phyloP scores from a whole-genome alignment of 495 filamentous ascomycete species.

The Tuber borchii region DNA sequence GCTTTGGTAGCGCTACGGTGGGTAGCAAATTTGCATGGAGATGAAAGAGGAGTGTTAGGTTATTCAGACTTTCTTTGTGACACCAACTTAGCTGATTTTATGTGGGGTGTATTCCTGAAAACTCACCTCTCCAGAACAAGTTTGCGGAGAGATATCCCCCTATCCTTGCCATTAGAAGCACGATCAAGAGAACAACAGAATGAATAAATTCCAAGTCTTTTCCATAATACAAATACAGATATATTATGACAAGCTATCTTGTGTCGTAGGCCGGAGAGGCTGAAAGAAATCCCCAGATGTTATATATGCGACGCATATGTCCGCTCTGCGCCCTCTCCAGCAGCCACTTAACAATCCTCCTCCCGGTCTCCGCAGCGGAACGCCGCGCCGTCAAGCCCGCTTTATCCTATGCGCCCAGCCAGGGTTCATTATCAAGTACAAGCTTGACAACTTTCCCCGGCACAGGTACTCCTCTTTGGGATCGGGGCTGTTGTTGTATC shows the following conservation, averaged over 20 bases:
- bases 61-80: background rate
- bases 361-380: background rate
- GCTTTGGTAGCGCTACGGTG: background rate
- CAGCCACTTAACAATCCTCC: slow-evolving; percentile 4
- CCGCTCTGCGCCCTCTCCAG: background rate
- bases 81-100: too few relatives aligned
- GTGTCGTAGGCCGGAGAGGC: too few relatives aligned
- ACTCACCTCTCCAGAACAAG: background rate
- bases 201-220: background rate
- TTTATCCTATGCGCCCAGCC: background rate
- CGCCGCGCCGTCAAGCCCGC: slow-evolving; percentile 10
- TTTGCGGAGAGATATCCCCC: background rate
- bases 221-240: background rate
- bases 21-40: background rate
- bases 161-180: background rate
- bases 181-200: background rate
- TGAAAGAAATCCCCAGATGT: background rate
- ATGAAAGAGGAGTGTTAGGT: background rate
- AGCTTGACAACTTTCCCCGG: background rate
- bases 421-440: background rate
- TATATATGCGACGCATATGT: background rate
- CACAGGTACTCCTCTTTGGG: background rate
- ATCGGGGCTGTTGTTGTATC: background rate
- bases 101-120: too few relatives aligned
- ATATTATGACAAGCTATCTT: background rate